Conservation (phyloP, 495 filamentous ascomycete genomes). For the Choiromyces venosus region DNA sequence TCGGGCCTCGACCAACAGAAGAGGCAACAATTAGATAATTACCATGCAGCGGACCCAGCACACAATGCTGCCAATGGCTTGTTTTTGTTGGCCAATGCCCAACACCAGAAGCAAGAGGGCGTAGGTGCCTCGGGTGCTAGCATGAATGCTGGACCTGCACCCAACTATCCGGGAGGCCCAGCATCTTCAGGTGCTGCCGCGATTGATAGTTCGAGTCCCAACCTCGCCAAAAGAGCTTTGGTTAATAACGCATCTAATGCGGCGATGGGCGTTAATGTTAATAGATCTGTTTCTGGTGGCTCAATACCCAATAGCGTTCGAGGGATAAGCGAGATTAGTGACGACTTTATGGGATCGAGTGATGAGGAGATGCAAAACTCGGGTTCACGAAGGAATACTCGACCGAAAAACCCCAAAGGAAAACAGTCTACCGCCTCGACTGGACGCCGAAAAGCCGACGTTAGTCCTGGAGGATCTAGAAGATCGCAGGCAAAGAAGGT, state of each 20-base stretch:
- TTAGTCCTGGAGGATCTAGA: conserved; percentile 46
- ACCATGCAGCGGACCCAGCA: conserved; percentile 45
- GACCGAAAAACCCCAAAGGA: conserved; percentile 42
- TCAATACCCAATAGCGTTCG: conserved; percentile 47
- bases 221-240: conserved; percentile 41
- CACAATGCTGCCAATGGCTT: conserved; percentile 95
- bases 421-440: conserved; percentile 49
- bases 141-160: conserved; percentile 3
- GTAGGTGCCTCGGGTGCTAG: not conserved
- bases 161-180: conserved; percentile 23
- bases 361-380: conserved; percentile 66
- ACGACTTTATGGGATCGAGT: conserved; percentile 62
- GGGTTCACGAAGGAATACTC: conserved; percentile 24
- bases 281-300: conserved; percentile 37
- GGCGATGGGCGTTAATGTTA: conserved; percentile 27
- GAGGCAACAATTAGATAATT: conserved; percentile 36
- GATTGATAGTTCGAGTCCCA: conserved; percentile 38
- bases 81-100: conserved; percentile 77
- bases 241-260: conserved; percentile 41
- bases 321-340: conserved; percentile 63
- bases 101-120: conserved; percentile 49
- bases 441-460: conserved; percentile 75
- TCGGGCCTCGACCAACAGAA: conserved; percentile 54
- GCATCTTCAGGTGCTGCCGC: conserved; percentile 16
- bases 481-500: conserved; percentile 67